Base-by-base conservation (phyloP, 371 early-diverging fungal species). In the Apophysomyces elegans region DNA sequence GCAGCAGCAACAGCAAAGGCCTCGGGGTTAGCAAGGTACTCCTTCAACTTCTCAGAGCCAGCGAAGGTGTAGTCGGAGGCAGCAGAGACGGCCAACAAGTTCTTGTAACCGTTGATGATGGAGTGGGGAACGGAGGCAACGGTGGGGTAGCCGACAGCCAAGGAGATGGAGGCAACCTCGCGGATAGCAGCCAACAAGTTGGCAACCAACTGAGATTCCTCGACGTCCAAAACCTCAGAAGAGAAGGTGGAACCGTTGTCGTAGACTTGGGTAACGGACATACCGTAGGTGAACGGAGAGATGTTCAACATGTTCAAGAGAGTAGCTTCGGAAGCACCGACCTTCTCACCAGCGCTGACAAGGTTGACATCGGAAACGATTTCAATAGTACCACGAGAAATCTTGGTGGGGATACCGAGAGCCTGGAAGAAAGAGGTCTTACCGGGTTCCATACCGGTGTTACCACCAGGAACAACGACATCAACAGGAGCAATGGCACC, bases 381-480 rank as follows among this genome's bases (percentile, higher is more conserved):
- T 90, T 99, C 99, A 90, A 99, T 98, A 86, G 99, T 98, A 95
- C 99, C 99, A 94, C 97, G 98, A 71, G 99, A 93, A 92, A 99
- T 99, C 97, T 99, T 99, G 91, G 99, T 99, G 71, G 98, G 96
- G 88, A 99, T 96, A 87, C 99, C 97, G 72, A 99, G 90, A 80
- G 99, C 99, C 90, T 99, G 99, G 97, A 99, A 99, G 96, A 99
- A 99, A 68, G 96, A 94, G 76, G 99, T 99, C 95, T 99, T 98
- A 69, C 98, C 99, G 83, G 99, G 99, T 80, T 96, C 98, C 95
- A 99, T 97, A 81, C 99, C 97, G 72, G 99, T 99, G 93, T 98
- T 96, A 87, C 96, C 96, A 75, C 94, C 95, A 61, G 99, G 99
- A 69, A 99, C 91, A 74, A 85, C 81, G 72, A 99, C 97, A 84